Evolutionary conservation across 768 basidiomycete species (phyloP).

Genomic region (Rhodotorula paludigena): DNA sequence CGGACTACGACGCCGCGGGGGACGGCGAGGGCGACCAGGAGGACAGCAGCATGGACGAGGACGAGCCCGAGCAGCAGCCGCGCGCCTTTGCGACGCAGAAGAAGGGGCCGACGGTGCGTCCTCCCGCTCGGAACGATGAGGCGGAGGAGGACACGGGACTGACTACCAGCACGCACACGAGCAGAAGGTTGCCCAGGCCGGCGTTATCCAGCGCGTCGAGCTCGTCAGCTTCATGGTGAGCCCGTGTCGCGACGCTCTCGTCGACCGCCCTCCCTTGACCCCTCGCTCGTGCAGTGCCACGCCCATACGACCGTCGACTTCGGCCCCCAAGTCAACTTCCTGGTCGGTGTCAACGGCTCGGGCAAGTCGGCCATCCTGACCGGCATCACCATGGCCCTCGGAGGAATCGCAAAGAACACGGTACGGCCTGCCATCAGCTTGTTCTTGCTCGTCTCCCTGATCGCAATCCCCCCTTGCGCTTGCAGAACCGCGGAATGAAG

Average conservation of each 20-base stretch:
- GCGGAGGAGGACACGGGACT: too few relatives aligned
- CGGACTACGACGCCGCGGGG: conserved; percentile 22
- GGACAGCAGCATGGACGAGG: conserved; percentile 25
- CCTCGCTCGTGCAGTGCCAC: conserved; percentile 19
- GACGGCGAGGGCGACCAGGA: conserved; percentile 41
- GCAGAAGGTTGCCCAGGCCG: conserved; percentile 75
- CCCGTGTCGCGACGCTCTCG: too few relatives aligned
- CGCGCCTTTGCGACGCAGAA: too few relatives aligned
- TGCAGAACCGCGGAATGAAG: conserved; percentile 40
- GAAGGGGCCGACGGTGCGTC: too few relatives aligned
- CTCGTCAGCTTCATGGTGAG: conserved; percentile 34
- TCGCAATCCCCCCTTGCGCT: background rate
- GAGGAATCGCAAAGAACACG: conserved; percentile 85
- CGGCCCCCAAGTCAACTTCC: conserved; percentile 92
- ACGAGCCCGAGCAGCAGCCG: conserved; percentile 48
- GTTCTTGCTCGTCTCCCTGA: conserved; percentile 65
- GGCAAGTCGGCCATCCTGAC: conserved; percentile 54
- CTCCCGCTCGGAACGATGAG: too few relatives aligned
- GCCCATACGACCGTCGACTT: conserved; percentile 64
- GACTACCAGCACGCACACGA: background rate
- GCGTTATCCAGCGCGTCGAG: conserved; percentile 79
- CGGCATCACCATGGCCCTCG: conserved; percentile 85
- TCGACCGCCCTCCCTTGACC: background rate
- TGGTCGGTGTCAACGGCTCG: conserved; percentile 61
- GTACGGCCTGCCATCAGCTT: conserved; percentile 65